Percentiles rank a stretch among this genome's conserved stretches.
These are phyloP conservation scores for Amanita pallidorosea DNA, from an alignment of 768 basidiomycete species.

Conservation along the genomic window DNA sequence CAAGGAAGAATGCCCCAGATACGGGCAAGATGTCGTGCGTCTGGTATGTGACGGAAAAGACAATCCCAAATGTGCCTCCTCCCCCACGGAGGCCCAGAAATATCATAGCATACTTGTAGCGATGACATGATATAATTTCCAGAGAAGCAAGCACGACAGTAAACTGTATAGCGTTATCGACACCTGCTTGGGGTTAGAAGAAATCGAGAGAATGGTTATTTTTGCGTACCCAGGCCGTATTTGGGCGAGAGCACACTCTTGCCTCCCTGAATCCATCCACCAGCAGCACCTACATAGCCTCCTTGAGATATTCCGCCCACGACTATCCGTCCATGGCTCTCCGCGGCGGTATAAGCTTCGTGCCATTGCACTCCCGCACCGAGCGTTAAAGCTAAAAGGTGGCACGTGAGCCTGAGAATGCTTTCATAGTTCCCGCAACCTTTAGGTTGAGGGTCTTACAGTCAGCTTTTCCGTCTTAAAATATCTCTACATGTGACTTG, in stretches of 20 bases:
- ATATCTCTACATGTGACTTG: no score
- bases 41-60: slow-evolving; percentile 34
- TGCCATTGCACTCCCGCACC: slow-evolving; percentile 36
- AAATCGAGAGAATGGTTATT: no score
- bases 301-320: no score
- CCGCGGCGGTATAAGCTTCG: slow-evolving; percentile 29
- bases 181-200: slow-evolving; percentile 17
- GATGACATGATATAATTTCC: no score
- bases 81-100: slow-evolving; percentile 16
- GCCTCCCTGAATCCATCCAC: slow-evolving; percentile 23
- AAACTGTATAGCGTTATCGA: slow-evolving; percentile 37
- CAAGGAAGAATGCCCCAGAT: slow-evolving; percentile 9
- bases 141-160: slow-evolving; percentile 21
- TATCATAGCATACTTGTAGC: no score
- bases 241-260: slow-evolving; percentile 12
- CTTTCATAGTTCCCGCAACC: no score
- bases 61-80: slow-evolving; percentile 40
- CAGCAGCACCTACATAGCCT: no score
- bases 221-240: background rate
- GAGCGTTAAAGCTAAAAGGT: slow-evolving; percentile 19
- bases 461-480: no score
- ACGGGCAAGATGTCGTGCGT: slow-evolving; percentile 28
- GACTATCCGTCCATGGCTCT: slow-evolving; percentile 10
- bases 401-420: no score
- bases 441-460: no score